Evolutionary conservation across 768 basidiomycete genomes (phyloP).

Genomic region (Wakefieldia striispora): DNA sequence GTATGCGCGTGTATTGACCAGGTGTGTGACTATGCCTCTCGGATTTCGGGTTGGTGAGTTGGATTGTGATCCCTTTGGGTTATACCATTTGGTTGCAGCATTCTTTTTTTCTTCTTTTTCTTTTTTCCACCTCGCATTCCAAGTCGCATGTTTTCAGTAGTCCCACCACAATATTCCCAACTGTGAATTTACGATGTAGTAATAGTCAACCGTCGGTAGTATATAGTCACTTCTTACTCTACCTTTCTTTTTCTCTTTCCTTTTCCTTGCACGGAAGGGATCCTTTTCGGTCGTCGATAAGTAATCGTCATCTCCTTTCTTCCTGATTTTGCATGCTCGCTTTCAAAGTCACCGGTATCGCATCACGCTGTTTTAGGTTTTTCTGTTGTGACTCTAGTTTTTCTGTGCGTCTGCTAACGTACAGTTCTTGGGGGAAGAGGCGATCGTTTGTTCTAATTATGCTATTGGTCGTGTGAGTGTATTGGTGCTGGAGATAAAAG

Average conservation of each 20-base stretch:
- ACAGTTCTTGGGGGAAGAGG: no score
- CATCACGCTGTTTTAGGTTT: no score
- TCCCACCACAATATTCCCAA: conserved; percentile 24
- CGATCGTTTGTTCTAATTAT: no score
- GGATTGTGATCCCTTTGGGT: conserved; percentile 7
- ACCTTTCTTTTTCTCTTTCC: not conserved
- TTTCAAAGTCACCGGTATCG: no score
- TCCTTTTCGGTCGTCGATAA: no score
- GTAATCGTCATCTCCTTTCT: not conserved
- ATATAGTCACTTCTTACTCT: conserved; percentile 27
- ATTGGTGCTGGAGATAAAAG: no score
- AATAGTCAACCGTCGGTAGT: conserved; percentile 30
- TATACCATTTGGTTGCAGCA: conserved; percentile 19
- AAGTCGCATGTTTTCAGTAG: conserved; percentile 22
- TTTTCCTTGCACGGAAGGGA: no score
- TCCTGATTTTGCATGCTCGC: no score
- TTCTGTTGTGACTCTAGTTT: no score
- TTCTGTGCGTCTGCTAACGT: no score
- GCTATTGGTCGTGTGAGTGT: no score
- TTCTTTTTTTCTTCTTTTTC: not conserved
- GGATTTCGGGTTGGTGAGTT: conserved; percentile 12
- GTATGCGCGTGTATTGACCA: conserved; percentile 9
- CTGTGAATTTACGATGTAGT: conserved; percentile 35
- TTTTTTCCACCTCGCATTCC: conserved; percentile 17
- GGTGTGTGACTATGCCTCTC: not conserved